These are phyloP conservation scores for Millerozyma miso DNA, from an alignment of 805 yeast genomes.

Conservation along the genomic window DNA sequence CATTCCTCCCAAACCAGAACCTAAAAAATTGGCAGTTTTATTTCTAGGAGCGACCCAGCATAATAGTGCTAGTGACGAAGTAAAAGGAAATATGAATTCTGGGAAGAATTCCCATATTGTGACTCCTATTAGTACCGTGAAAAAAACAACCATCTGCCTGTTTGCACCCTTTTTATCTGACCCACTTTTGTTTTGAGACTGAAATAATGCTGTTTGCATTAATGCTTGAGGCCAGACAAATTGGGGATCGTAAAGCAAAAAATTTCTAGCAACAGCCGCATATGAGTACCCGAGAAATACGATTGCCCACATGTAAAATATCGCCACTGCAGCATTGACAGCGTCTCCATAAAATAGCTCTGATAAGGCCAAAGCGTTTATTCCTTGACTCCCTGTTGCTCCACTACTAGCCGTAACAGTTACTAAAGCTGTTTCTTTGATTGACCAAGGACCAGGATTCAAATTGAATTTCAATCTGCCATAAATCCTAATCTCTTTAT, in stretches of 20 bases:
- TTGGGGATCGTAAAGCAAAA: slow-evolving; percentile 45
- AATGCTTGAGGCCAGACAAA: slow-evolving; percentile 49
- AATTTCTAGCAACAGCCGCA: slow-evolving; percentile 46
- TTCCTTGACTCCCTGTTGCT: slow-evolving; percentile 50
- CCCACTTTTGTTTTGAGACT: slow-evolving; percentile 21
- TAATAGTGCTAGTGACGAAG: slow-evolving; percentile 44
- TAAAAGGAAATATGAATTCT: slow-evolving; percentile 45
- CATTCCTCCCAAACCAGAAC: slow-evolving; percentile 52
- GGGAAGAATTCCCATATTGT: slow-evolving; percentile 49
- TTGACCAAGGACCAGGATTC: slow-evolving; percentile 56
- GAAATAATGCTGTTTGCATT: slow-evolving; percentile 47
- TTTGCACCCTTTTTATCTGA: slow-evolving; percentile 12
- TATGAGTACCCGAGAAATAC: slow-evolving; percentile 52
- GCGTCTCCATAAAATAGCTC: slow-evolving; percentile 39
- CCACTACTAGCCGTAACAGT: slow-evolving; percentile 50
- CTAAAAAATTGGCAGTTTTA: slow-evolving; percentile 38
- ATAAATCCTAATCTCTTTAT: slow-evolving; percentile 12
- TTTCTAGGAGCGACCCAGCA: slow-evolving; percentile 48
- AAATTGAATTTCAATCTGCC: slow-evolving; percentile 21
- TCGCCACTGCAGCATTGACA: slow-evolving; percentile 33
- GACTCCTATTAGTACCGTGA: slow-evolving; percentile 27
- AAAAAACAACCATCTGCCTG: slow-evolving; percentile 36
- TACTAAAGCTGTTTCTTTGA: slow-evolving; percentile 50
- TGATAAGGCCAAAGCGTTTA: slow-evolving; percentile 44
- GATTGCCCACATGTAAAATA: slow-evolving; percentile 47